Evolutionary conservation across 306 rosid species (phyloP).

Genomic region (Quercus gilva): DNA sequence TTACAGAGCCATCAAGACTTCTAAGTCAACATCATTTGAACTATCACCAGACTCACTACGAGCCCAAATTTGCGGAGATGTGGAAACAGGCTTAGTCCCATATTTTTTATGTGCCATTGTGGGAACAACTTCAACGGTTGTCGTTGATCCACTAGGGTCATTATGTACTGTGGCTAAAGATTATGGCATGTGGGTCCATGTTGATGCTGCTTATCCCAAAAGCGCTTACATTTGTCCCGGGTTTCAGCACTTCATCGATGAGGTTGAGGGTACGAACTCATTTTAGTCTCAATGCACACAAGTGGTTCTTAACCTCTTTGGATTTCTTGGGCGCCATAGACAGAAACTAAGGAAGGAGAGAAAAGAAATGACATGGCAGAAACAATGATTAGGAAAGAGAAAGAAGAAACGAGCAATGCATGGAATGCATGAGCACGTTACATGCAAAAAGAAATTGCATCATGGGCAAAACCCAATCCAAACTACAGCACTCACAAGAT

Average conservation of each 20-base stretch:
- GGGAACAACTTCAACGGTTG: conserved; percentile 42
- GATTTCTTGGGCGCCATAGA: no score
- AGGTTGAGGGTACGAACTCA: conserved; percentile 28
- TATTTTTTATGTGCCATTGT: conserved; percentile 26
- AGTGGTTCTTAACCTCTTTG: conserved; percentile 34
- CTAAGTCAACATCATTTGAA: conserved; percentile 11
- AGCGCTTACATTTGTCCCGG: conserved; percentile 45
- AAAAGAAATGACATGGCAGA: no score
- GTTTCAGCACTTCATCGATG: conserved; percentile 35
- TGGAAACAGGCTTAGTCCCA: conserved; percentile 28
- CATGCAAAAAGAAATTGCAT: no score
- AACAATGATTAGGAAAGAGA: no score
- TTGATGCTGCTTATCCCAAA: conserved; percentile 45
- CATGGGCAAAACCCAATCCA: no score
- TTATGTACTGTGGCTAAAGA: conserved; percentile 27
- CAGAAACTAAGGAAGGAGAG: no score
- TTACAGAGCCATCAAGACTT: conserved; percentile 22
- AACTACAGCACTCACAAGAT: no score
- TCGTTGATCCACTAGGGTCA: conserved; percentile 32
- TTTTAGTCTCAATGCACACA: conserved; percentile 45
- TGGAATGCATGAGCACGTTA: no score
- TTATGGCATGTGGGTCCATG: conserved; percentile 44
- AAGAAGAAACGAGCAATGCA: no score
- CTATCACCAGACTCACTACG: conserved; percentile 17
- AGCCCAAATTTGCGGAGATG: conserved; percentile 3